Evolutionary conservation across 805 yeast genomes (phyloP).

Genomic region (Ogataea salicorniae): DNA sequence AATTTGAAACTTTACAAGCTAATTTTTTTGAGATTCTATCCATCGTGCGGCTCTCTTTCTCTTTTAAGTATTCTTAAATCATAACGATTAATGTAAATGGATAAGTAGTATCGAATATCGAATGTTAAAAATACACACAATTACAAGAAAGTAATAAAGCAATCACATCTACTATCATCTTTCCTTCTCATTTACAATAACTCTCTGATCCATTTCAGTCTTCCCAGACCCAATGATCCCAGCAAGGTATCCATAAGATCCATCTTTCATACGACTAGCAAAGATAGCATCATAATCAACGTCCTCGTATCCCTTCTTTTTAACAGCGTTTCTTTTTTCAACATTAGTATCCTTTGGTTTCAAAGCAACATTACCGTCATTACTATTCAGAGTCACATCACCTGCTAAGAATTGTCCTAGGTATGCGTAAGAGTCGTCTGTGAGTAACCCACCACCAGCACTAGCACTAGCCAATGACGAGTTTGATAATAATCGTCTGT

Average conservation of each 20-base stretch:
- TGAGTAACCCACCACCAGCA: conserved; percentile 13
- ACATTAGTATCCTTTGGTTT: background rate
- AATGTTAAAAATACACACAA: too few relatives aligned
- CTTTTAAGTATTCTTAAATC: too few relatives aligned
- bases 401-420: conserved; percentile 34
- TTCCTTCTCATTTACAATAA: background rate
- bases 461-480: conserved; percentile 11
- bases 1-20: too few relatives aligned
- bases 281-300: conserved; percentile 21
- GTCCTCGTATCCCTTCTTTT: conserved; percentile 3
- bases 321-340: background rate
- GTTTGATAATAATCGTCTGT: conserved; percentile 3
- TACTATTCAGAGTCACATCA: conserved; percentile 7
- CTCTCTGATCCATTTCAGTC: conserved; percentile 14
- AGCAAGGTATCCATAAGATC: conserved; percentile 35
- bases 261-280: conserved; percentile 23
- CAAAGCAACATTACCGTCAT: background rate
- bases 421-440: conserved; percentile 41
- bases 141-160: too few relatives aligned
- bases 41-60: too few relatives aligned
- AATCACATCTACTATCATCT: too few relatives aligned
- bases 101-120: too few relatives aligned
- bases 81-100: too few relatives aligned
- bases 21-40: too few relatives aligned
- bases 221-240: conserved; percentile 26